phyloP scores from a whole-genome alignment of 2,329 filamentous ascomycete genomes.

The Microdochium bolleyi region DNA sequence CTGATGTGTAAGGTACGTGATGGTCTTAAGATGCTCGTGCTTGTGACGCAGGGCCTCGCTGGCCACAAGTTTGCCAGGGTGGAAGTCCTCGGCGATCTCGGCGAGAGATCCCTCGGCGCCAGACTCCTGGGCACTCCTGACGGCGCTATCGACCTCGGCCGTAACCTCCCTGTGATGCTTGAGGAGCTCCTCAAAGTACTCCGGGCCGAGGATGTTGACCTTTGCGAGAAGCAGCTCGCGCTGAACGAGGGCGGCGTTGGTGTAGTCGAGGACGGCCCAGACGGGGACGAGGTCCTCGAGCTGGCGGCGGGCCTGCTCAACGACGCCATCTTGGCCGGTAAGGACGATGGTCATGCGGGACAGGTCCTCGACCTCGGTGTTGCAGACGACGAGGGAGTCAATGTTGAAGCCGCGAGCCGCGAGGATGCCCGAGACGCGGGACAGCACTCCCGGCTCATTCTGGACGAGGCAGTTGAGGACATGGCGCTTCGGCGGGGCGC shows the following conservation, averaged over 20 bases:
- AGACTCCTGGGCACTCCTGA: conserved; percentile 32
- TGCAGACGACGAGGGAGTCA: conserved; percentile 94
- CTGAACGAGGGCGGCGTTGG: conserved; percentile 84
- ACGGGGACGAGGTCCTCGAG: conserved; percentile 95
- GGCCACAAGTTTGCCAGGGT: conserved; percentile 77
- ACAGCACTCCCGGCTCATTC: conserved; percentile 96
- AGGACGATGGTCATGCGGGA: conserved; percentile 99
- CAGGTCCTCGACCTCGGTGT: conserved; percentile 92
- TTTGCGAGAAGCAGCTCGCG: conserved; percentile 92
- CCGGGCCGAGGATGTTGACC: conserved; percentile 90
- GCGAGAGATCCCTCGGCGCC: conserved; percentile 31
- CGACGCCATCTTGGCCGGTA: conserved; percentile 90
- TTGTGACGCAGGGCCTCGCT: conserved; percentile 92
- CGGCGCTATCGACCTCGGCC: conserved; percentile 29
- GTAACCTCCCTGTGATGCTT: conserved; percentile 90
- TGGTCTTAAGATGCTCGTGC: conserved; percentile 92
- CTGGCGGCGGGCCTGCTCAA: conserved; percentile 93
- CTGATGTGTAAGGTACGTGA: conserved; percentile 94
- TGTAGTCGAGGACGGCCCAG: conserved; percentile 98
- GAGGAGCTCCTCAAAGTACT: conserved; percentile 96
- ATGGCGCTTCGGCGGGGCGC: conserved; percentile 82
- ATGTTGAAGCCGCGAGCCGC: conserved; percentile 98
- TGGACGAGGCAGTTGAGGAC: conserved; percentile 97
- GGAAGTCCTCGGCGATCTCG: conserved; percentile 61
- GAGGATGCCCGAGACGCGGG: conserved; percentile 90